phyloP scores from a whole-genome alignment of 2,329 filamentous ascomycete genomes.

The Stenocarpella maydis region DNA sequence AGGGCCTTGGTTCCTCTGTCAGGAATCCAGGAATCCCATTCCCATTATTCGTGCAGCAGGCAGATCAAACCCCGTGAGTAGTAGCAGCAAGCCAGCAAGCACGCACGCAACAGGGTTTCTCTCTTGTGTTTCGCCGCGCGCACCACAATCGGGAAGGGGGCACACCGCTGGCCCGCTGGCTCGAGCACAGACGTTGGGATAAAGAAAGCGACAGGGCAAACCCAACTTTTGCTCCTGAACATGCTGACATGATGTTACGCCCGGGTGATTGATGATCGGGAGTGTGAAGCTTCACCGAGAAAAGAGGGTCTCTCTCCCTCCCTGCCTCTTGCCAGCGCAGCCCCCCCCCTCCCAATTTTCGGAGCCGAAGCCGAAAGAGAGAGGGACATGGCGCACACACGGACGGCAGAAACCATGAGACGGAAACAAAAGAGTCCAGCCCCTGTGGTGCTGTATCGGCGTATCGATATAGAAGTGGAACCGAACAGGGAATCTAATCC shows the following conservation, averaged over 20 bases:
- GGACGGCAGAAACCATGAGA: background rate
- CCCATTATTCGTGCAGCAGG: background rate
- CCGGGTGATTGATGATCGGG: background rate
- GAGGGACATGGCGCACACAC: background rate
- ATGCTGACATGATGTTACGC: conserved; percentile 10
- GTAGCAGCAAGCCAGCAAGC: too few species aligned
- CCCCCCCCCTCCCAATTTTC: background rate
- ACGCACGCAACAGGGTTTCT: too few species aligned
- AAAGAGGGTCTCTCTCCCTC: too few species aligned
- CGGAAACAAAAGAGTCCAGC: background rate
- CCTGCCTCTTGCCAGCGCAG: background rate
- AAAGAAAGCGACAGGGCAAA: background rate
- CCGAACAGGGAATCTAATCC: too few species aligned
- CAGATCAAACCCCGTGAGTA: background rate
- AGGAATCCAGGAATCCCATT: background rate
- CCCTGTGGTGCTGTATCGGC: too few species aligned
- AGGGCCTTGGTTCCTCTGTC: background rate
- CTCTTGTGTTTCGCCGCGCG: background rate
- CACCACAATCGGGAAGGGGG: background rate
- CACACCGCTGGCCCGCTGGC: background rate
- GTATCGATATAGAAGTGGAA: too few species aligned
- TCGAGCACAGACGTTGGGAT: conserved; percentile 1
- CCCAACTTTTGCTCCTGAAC: background rate
- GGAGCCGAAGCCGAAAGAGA: conserved; percentile 23
- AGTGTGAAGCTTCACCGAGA: background rate